phyloP scores from a whole-genome alignment of 2,329 filamentous ascomycete genomes.

The Knufia petricola region DNA sequence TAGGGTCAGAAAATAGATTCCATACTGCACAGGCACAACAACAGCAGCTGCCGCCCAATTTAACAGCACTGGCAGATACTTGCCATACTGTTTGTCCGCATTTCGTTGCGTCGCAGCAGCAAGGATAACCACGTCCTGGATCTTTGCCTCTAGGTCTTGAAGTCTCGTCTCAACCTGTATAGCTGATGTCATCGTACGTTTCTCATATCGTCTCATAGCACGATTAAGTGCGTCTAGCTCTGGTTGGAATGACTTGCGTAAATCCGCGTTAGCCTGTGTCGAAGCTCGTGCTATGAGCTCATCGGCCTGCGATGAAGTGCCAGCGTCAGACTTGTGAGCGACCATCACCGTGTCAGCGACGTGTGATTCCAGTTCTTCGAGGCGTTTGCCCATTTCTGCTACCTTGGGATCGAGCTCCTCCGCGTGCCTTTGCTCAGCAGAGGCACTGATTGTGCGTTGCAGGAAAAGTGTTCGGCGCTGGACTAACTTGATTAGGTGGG shows the following conservation, averaged over 20 bases:
- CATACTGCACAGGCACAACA: slow-evolving; percentile 29
- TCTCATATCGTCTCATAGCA: slow-evolving; percentile 84
- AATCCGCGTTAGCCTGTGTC: slow-evolving; percentile 40
- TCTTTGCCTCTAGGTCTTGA: slow-evolving; percentile 57
- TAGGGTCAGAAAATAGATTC: slow-evolving; percentile 25
- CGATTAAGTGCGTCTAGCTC: slow-evolving; percentile 83
- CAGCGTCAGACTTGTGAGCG: slow-evolving; percentile 22
- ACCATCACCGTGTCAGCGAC: slow-evolving; percentile 29
- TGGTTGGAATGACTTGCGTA: slow-evolving; percentile 59
- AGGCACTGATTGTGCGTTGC: slow-evolving; percentile 58
- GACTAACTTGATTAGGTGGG: slow-evolving; percentile 72
- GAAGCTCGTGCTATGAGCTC: slow-evolving; percentile 25
- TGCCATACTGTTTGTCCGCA: slow-evolving; percentile 21
- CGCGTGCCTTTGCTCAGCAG: slow-evolving; percentile 38
- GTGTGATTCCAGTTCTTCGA: slow-evolving; percentile 61
- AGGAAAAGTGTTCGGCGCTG: slow-evolving; percentile 70
- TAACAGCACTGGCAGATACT: slow-evolving; percentile 26
- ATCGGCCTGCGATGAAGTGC: slow-evolving; percentile 28
- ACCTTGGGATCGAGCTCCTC: slow-evolving; percentile 32
- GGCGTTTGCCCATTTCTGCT: slow-evolving; percentile 51
- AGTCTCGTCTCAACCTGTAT: slow-evolving; percentile 69
- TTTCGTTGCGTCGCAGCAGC: slow-evolving; percentile 56
- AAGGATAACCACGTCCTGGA: slow-evolving; percentile 71
- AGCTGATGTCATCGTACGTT: slow-evolving; percentile 66
- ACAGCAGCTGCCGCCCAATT: slow-evolving; percentile 30